Percentiles rank a stretch among this genome's conserved stretches.
phyloP scores from a whole-genome alignment of 2,329 filamentous ascomycete genomes.

The Tolypocladium sp. region DNA sequence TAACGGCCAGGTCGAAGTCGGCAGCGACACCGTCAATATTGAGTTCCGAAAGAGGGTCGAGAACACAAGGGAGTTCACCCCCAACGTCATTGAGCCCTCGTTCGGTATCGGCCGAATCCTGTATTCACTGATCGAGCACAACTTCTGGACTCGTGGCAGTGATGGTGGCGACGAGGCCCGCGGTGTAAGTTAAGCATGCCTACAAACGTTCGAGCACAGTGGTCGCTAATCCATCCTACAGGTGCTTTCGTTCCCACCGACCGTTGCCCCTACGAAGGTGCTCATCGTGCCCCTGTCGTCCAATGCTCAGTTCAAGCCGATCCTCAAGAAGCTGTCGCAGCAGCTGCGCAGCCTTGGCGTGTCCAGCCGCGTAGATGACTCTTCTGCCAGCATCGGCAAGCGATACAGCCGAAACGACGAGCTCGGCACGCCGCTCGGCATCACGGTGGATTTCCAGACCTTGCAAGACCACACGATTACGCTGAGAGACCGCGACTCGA shows the following conservation, averaged over 20 bases:
- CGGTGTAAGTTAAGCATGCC: conserved; percentile 53
- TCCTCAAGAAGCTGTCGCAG: conserved; percentile 62
- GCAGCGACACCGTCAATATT: conserved; percentile 71
- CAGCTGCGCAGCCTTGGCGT: conserved; percentile 69
- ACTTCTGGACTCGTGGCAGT: conserved; percentile 75
- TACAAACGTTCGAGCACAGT: neutral
- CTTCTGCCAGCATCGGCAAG: conserved; percentile 86
- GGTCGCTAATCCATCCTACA: conserved; percentile 9
- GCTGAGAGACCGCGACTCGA: conserved; percentile 82
- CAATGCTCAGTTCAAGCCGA: conserved; percentile 72
- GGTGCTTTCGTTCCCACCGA: conserved; percentile 46
- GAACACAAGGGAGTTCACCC: conserved; percentile 82
- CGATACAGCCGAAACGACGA: conserved; percentile 93
- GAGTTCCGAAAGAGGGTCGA: conserved; percentile 76
- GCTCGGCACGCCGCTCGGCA: conserved; percentile 84
- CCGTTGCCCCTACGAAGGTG: conserved; percentile 89
- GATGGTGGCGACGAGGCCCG: conserved; percentile 63
- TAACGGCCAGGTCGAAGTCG: conserved; percentile 68
- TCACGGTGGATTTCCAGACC: conserved; percentile 95
- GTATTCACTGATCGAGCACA: conserved; percentile 88
- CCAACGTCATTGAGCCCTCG: conserved; percentile 94
- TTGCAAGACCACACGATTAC: conserved; percentile 81
- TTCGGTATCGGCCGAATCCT: conserved; percentile 95
- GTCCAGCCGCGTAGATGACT: conserved; percentile 82
- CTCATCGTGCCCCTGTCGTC: conserved; percentile 82